Conservation (phyloP, 2,329 filamentous ascomycete species). For the Arachnomyces sp. region DNA sequence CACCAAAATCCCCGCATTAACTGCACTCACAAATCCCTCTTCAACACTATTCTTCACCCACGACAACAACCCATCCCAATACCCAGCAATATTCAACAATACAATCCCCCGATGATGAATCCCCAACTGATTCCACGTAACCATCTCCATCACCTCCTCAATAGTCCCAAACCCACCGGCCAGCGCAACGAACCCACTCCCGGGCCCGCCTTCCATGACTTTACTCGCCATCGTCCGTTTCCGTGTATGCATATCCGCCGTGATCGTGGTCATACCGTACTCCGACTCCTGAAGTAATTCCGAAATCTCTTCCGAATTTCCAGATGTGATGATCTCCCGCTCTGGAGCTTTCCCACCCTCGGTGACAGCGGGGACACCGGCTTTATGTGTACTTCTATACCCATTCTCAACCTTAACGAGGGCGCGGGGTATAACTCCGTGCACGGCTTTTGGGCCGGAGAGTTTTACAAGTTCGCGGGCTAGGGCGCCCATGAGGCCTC, state of each 20-base stretch:
- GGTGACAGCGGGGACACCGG: background rate
- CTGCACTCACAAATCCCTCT: conserved; percentile 66
- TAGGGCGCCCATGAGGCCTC: conserved; percentile 91
- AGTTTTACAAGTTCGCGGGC: conserved; percentile 79
- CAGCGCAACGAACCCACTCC: conserved; percentile 82
- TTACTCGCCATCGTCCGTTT: conserved; percentile 90
- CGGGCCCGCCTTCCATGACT: conserved; percentile 71
- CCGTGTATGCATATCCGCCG: conserved; percentile 91
- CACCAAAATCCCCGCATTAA: conserved; percentile 68
- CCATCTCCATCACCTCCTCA: conserved; percentile 94
- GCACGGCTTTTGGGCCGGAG: conserved; percentile 71
- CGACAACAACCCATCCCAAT: conserved; percentile 77
- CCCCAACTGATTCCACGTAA: conserved; percentile 89
- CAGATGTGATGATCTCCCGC: conserved; percentile 51
- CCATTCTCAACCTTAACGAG: conserved; percentile 65
- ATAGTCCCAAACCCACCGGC: conserved; percentile 88
- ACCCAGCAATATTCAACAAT: conserved; percentile 79
- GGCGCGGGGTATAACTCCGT: conserved; percentile 87
- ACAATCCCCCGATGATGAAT: conserved; percentile 78
- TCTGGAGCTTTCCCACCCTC: conserved; percentile 36
- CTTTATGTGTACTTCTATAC: conserved; percentile 44
- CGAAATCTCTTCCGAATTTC: conserved; percentile 15
- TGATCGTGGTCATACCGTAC: conserved; percentile 81
- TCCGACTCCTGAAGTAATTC: conserved; percentile 31
- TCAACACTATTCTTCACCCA: conserved; percentile 73